phyloP scores from a whole-genome alignment of 106 monocot genomes.

The Ottelia alismoides region DNA sequence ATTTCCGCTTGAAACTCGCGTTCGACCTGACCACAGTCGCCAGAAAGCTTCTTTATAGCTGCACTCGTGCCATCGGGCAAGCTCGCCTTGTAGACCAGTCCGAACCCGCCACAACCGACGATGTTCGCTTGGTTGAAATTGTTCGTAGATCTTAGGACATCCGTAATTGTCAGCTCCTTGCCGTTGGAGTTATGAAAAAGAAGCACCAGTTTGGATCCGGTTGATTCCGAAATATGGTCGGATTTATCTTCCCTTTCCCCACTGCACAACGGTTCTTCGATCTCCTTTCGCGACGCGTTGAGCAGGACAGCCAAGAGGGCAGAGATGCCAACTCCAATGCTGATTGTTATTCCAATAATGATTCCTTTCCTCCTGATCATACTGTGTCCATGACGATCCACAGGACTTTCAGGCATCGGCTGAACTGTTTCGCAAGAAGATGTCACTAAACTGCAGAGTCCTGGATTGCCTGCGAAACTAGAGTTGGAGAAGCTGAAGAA shows the following conservation, averaged over 20 bases:
- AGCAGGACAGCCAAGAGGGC: too few relatives aligned
- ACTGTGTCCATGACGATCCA: too few relatives aligned
- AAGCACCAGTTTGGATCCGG: conserved; percentile 7
- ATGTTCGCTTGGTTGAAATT: conserved; percentile 26
- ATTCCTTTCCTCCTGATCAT: conserved; percentile 1
- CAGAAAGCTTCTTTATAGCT: conserved; percentile 22
- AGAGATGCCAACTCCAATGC: conserved; percentile 12
- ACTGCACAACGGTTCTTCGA: too few relatives aligned
- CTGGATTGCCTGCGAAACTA: conserved; percentile 5
- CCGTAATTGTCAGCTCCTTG: conserved; percentile 12
- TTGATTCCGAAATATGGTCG: too few relatives aligned
- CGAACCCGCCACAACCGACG: conserved; percentile 24
- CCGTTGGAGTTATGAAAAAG: conserved; percentile 14
- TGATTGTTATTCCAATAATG: conserved; percentile 6
- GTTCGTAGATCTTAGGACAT: conserved; percentile 13
- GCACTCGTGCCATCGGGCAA: conserved; percentile 16
- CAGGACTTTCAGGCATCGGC: too few relatives aligned
- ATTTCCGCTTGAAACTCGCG: conserved; percentile 24
- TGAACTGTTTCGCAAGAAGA: too few relatives aligned
- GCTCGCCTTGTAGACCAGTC: conserved; percentile 19
- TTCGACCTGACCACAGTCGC: conserved; percentile 23
- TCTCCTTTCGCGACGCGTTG: too few relatives aligned
- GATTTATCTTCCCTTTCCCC: too few relatives aligned
- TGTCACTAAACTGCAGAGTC: conserved; percentile 6
- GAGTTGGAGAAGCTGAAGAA: conserved; percentile 10